Conservation (phyloP, 805 yeast genomes). For the Candida schatavii region DNA sequence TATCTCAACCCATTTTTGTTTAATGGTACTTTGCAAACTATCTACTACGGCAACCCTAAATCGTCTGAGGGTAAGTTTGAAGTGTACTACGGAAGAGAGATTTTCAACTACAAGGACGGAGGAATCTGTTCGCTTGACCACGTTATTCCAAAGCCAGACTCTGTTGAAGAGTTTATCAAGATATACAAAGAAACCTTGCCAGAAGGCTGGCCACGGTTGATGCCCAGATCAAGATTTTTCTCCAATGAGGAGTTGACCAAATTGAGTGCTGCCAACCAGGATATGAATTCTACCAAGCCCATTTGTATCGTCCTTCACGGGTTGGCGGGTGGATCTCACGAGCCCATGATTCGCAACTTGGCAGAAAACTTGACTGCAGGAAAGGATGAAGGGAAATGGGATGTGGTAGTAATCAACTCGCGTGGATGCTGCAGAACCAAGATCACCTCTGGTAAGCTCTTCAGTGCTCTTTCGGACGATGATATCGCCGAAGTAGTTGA, state of each 20-base stretch:
- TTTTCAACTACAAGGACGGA: conserved; percentile 57
- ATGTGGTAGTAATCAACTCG: conserved; percentile 64
- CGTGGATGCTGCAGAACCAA: conserved; percentile 76
- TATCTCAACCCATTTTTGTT: conserved; percentile 61
- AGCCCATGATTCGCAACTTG: conserved; percentile 65
- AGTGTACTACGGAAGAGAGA: conserved; percentile 73
- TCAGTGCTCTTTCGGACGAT: conserved; percentile 68
- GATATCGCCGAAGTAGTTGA: conserved; percentile 60
- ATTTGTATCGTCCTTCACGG: conserved; percentile 71
- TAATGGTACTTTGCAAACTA: conserved; percentile 77
- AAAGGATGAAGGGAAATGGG: conserved; percentile 43
- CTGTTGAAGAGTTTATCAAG: conserved; percentile 22
- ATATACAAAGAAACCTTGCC: conserved; percentile 30
- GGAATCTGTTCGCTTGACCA: conserved; percentile 77
- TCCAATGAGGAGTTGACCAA: conserved; percentile 42
- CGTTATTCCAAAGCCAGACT: conserved; percentile 43
- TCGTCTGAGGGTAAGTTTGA: conserved; percentile 49
- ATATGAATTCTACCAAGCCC: conserved; percentile 44
- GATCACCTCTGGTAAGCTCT: conserved; percentile 66
- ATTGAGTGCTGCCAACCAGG: conserved; percentile 10
- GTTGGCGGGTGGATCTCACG: conserved; percentile 83
- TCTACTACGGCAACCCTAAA: conserved; percentile 58
- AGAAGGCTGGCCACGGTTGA: conserved; percentile 36
- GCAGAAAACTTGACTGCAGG: conserved; percentile 38
- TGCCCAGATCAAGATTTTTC: conserved; percentile 54